A percentile compares a stretch with the other conserved stretches of the same genome.
Evolutionary conservation across 371 early-diverging fungal genomes (phyloP).

Genomic region (Mucor indicus): DNA sequence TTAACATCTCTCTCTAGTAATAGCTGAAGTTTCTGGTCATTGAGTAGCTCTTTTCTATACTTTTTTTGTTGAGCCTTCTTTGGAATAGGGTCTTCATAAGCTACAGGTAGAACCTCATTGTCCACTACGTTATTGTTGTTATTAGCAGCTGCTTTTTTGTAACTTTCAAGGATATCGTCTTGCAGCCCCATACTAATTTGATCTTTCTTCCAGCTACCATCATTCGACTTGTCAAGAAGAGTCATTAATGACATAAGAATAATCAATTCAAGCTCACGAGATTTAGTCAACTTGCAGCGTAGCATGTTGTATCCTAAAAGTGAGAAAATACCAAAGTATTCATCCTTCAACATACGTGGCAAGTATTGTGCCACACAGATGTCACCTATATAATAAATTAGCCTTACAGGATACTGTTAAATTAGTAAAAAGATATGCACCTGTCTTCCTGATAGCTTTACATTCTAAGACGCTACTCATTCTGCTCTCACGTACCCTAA

Average conservation of each 20-base stretch:
- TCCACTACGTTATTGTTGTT: too few relatives aligned
- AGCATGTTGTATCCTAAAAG: conserved; percentile 36
- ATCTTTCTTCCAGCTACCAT: conserved; percentile 27
- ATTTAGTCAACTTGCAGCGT: conserved; percentile 21
- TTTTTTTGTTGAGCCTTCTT: conserved; percentile 27
- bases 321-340: conserved; percentile 44
- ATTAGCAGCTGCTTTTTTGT: not conserved
- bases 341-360: conserved; percentile 38
- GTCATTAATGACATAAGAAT: conserved; percentile 35
- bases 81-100: conserved; percentile 5
- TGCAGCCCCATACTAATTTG: conserved; percentile 12
- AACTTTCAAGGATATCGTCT: conserved; percentile 1
- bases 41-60: conserved; percentile 19
- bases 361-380: conserved; percentile 46
- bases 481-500: conserved; percentile 39
- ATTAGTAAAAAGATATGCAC: too few relatives aligned
- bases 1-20: conserved; percentile 37
- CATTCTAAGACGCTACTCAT: conserved; percentile 38
- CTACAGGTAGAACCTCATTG: too few relatives aligned
- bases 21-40: conserved; percentile 30
- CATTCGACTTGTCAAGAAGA: conserved; percentile 41
- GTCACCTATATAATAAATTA: conserved; percentile 11
- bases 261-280: conserved; percentile 25
- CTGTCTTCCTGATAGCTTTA: conserved; percentile 25
- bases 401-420: not conserved